Evolutionary conservation across 148 eudicot species (phyloP), one percentile per base, ranked within the genome.

Genomic region (Gaultheria prostrata): DNA sequence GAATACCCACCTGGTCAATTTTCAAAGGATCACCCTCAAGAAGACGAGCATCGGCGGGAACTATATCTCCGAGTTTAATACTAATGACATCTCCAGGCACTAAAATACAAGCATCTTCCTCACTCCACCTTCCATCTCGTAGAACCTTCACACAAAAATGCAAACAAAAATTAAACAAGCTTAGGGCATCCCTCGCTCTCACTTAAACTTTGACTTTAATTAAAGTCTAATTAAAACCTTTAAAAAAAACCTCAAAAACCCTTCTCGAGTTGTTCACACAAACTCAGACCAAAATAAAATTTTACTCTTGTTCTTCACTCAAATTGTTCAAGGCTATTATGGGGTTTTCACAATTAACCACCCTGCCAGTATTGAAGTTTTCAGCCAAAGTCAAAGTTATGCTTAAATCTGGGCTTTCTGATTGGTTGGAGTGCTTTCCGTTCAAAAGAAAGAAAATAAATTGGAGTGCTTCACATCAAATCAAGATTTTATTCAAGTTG

Each of bases 21-120:
- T 97, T 97, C 69, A 97, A 86, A 46, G 99, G 99, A 89, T 97
- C 99, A 8, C 99, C 99, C 1, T 97, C 99, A 80, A 95, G 93
- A 59, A 97, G 94, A 80, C 99, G 98, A 87, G 99, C 96, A 86
- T 95, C 99, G 2, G 99, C 99, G 1, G 99, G 98, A 88, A 97
- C 81, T 21, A 97, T 97, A 87, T 97, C 99, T 75, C 99, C 99
- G 2, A 97, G 94, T 84, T 97, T 97, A 51, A 97, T 86, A 76
- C 99, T 97, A 72, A 97, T 85, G 79, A 97, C 82, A 70, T 97
- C 99, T 67, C 99, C 99, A 49, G 99, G 99, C 69, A 97, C 99
- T 75, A 97, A 89, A 20, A 91, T 81, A 13, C 96, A 82, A 72
- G 99, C 98, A 83, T 97, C 99, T 88, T 97, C 95, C 86, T 97